phyloP scores from a whole-genome alignment of 2,329 filamentous ascomycete species.

The Hypoxylon sp. region DNA sequence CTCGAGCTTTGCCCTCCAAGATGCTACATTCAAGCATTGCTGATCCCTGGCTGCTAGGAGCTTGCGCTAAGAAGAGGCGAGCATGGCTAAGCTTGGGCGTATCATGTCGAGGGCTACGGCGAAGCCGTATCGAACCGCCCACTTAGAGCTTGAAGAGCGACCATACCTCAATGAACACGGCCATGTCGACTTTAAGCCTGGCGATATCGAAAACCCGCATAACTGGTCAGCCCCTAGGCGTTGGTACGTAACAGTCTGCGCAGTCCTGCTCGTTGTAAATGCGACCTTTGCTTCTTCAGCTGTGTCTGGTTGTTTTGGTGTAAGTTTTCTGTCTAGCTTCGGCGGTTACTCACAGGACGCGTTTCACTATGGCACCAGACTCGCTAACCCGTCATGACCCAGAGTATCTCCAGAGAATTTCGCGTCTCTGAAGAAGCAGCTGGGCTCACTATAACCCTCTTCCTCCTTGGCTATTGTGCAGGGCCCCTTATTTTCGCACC shows the following conservation, averaged over 20 bases:
- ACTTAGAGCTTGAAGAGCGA: slow-evolving; percentile 52
- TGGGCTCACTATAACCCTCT: slow-evolving; percentile 65
- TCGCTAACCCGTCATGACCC: slow-evolving; percentile 51
- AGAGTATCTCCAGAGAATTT: slow-evolving; percentile 60
- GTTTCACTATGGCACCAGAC: neutral
- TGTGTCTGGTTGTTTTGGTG: slow-evolving; percentile 53
- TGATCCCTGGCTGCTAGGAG: neutral
- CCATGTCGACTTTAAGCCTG: slow-evolving; percentile 62
- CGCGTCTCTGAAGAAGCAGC: slow-evolving; percentile 61
- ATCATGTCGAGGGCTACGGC: slow-evolving; percentile 64
- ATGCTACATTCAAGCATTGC: slow-evolving; percentile 4
- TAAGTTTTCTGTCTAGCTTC: slow-evolving; percentile 39
- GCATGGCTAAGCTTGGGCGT: slow-evolving; percentile 58
- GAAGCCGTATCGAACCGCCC: slow-evolving; percentile 63
- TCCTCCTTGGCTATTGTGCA: slow-evolving; percentile 68
- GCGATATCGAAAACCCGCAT: slow-evolving; percentile 64
- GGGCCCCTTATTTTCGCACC: slow-evolving; percentile 71
- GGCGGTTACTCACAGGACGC: neutral
- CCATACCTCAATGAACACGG: slow-evolving; percentile 63
- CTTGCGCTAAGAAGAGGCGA: slow-evolving; percentile 16
- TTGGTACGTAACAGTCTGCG: slow-evolving; percentile 56
- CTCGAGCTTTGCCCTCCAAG: neutral
- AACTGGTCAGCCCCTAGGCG: slow-evolving; percentile 60
- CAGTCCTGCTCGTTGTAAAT: slow-evolving; percentile 65
- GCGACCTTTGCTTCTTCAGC: slow-evolving; percentile 65